These are phyloP conservation scores for Prunus mira DNA, from an alignment of 306 rosid species.

Conservation along the genomic window DNA sequence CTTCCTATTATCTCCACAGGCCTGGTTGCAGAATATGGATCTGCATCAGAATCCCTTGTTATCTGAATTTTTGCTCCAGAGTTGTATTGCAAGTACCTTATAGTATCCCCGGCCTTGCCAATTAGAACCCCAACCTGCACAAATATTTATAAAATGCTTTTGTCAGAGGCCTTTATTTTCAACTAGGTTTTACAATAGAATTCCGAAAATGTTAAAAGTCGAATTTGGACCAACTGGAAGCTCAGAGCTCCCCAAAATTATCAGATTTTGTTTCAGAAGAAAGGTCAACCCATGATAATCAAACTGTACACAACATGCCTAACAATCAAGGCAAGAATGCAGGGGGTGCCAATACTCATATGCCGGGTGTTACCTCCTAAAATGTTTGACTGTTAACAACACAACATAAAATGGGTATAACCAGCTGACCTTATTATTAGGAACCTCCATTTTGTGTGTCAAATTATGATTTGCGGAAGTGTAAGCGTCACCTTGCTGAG, in stretches of 20 bases:
- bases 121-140: conserved; percentile 96
- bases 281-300: too few species aligned
- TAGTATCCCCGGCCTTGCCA: conserved; percentile 98
- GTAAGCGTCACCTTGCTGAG: conserved; percentile 6
- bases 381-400: neutral
- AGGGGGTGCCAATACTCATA: neutral
- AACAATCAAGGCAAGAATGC: neutral
- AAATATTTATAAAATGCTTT: conserved; percentile 11
- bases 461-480: conserved; percentile 31
- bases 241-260: neutral
- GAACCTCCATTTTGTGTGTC: conserved; percentile 72
- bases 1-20: conserved; percentile 84
- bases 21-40: conserved; percentile 61
- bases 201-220: neutral
- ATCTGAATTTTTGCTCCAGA: conserved; percentile 97
- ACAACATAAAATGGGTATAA: neutral
- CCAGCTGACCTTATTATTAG: conserved; percentile 74
- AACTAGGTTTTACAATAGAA: neutral
- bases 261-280: too few species aligned
- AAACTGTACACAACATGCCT: neutral
- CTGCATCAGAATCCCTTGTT: conserved; percentile 86
- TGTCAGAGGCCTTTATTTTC: neutral
- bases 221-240: neutral
- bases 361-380: neutral
- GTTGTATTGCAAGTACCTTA: conserved; percentile 78